Evolutionary conservation across 2,329 filamentous ascomycete species (phyloP).

Genomic region (Neophaeococcomyces mojaviensis): DNA sequence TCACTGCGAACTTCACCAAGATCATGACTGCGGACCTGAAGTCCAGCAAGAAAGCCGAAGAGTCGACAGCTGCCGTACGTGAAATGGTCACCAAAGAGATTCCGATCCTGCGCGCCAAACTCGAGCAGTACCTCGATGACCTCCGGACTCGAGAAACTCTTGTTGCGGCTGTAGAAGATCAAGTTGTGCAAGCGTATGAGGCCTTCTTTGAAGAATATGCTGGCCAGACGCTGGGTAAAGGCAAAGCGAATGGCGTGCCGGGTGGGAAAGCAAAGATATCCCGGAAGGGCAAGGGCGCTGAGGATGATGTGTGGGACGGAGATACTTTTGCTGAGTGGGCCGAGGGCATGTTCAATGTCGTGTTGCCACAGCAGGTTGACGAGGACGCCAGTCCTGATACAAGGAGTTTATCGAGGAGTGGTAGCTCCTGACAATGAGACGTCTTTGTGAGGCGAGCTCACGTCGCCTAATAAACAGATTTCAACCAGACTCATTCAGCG

Average conservation of each 20-base stretch:
- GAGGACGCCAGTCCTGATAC: conserved; percentile 27
- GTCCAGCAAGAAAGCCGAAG: conserved; percentile 32
- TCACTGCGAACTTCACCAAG: conserved; percentile 51
- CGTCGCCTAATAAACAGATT: too few relatives aligned
- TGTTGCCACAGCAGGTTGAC: conserved; percentile 25
- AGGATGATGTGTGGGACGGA: conserved; percentile 58
- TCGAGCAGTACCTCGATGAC: conserved; percentile 59
- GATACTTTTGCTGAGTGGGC: conserved; percentile 59
- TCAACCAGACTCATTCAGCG: not conserved
- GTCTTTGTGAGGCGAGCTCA: not conserved
- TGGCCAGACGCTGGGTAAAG: conserved; percentile 29
- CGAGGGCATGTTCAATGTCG: conserved; percentile 47
- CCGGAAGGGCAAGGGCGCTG: conserved; percentile 52
- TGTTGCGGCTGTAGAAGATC: conserved; percentile 58
- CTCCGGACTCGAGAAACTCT: conserved; percentile 58
- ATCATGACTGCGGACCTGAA: conserved; percentile 47
- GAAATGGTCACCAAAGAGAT: conserved; percentile 52
- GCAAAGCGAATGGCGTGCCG: conserved; percentile 23
- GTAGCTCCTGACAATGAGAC: conserved; percentile 13
- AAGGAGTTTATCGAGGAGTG: conserved; percentile 13
- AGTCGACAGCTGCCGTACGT: conserved; percentile 43
- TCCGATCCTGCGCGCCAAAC: conserved; percentile 46
- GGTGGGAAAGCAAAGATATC: conserved; percentile 28
- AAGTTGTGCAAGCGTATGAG: conserved; percentile 56
- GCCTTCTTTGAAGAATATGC: conserved; percentile 52